These are phyloP conservation scores for Colletotrichum ledebouriae DNA, from an alignment of 2,329 filamentous ascomycete genomes.

Conservation along the genomic window DNA sequence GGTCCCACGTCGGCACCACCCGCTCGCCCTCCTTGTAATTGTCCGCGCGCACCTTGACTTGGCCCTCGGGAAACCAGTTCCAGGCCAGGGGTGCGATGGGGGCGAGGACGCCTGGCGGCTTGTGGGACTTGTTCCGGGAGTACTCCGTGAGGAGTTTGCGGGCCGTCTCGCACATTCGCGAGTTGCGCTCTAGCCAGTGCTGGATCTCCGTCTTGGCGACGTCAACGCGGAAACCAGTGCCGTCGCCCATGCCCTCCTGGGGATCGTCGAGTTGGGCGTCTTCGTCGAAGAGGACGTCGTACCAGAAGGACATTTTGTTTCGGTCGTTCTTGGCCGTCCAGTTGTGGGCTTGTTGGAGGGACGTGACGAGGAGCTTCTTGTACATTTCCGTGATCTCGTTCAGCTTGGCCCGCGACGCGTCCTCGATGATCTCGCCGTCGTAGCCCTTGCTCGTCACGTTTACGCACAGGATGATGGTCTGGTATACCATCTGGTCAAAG, in stretches of 20 bases:
- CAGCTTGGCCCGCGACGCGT: slow-evolving; percentile 67
- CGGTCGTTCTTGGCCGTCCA: slow-evolving; percentile 78
- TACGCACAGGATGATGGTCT: slow-evolving; percentile 74
- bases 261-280: slow-evolving; percentile 61
- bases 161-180: slow-evolving; percentile 69
- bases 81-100: slow-evolving; percentile 66
- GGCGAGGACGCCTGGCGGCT: slow-evolving; percentile 63
- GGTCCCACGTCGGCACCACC: slow-evolving; percentile 63
- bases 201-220: slow-evolving; percentile 71
- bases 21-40: slow-evolving; percentile 55
- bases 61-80: slow-evolving; percentile 65
- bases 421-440: slow-evolving; percentile 73
- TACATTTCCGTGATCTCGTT: slow-evolving; percentile 76
- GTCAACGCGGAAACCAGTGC: slow-evolving; percentile 66
- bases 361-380: slow-evolving; percentile 76
- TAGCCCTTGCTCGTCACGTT: slow-evolving; percentile 78
- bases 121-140: slow-evolving; percentile 62
- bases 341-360: slow-evolving; percentile 76
- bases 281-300: slow-evolving; percentile 74
- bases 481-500: slow-evolving; percentile 76
- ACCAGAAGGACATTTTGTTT: slow-evolving; percentile 80
- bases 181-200: slow-evolving; percentile 74
- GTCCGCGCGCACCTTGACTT: slow-evolving; percentile 52
- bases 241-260: slow-evolving; percentile 66
- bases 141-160: slow-evolving; percentile 68